phyloP scores from a whole-genome alignment of 345 rosid genomes.

The Arabidopsis arenosa region DNA sequence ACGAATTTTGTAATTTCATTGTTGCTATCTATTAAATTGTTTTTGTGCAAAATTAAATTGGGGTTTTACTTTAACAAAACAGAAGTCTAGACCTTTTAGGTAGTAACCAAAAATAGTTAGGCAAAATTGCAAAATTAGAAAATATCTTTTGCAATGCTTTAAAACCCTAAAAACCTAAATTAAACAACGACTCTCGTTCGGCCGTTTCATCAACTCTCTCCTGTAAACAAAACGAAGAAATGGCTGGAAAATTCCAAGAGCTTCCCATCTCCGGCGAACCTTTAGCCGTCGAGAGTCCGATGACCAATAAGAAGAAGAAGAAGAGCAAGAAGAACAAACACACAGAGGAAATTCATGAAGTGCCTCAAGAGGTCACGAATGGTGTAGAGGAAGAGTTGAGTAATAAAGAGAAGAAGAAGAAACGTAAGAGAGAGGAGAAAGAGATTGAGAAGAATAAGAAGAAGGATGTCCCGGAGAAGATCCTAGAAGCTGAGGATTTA shows the following conservation, averaged over 20 bases:
- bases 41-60: not conserved
- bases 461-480: slow-evolving; percentile 38
- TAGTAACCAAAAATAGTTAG: not conserved
- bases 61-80: not conserved
- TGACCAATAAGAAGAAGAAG: slow-evolving; percentile 49
- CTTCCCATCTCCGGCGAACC: slow-evolving; percentile 40
- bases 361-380: slow-evolving; percentile 33
- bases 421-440: slow-evolving; percentile 46
- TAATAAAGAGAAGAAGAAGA: slow-evolving; percentile 56
- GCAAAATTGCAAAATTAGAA: slow-evolving; percentile 21
- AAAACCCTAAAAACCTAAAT: slow-evolving; percentile 43
- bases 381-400: slow-evolving; percentile 27
- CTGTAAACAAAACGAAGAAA: slow-evolving; percentile 1
- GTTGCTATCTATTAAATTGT: too few species aligned
- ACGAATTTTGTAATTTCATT: too few species aligned
- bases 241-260: slow-evolving; percentile 45
- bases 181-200: slow-evolving; percentile 40
- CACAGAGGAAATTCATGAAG: slow-evolving; percentile 29
- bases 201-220: slow-evolving; percentile 33
- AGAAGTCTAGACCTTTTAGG: not conserved
- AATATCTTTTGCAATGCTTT: not conserved
- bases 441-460: slow-evolving; percentile 43
- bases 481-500: slow-evolving; percentile 18
- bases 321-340: slow-evolving; percentile 49
- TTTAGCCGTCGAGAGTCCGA: slow-evolving; percentile 37